Evolutionary conservation across 768 basidiomycete genomes (phyloP).

Genomic region (Basidioascus undulatus): DNA sequence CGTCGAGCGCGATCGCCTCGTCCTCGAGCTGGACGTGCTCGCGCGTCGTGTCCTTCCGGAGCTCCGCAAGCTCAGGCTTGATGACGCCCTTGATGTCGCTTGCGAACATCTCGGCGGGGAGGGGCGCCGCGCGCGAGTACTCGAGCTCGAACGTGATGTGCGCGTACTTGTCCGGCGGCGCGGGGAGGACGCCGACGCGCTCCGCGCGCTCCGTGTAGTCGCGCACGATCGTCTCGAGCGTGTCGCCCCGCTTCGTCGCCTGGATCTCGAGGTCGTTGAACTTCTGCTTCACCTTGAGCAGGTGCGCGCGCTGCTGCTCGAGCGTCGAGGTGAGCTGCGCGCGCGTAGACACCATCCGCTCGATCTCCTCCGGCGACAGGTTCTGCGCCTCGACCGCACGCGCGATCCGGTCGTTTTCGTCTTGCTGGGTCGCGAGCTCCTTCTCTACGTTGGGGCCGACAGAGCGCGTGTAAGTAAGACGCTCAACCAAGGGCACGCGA

Average conservation of each 20-base stretch:
- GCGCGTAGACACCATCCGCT: constrained; percentile 72
- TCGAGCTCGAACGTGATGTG: constrained; percentile 55
- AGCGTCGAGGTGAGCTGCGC: constrained; percentile 33
- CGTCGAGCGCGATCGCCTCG: constrained; percentile 53
- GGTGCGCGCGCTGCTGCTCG: constrained; percentile 51
- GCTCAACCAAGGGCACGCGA: too few species aligned
- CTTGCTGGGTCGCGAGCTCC: constrained; percentile 28
- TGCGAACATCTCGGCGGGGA: constrained; percentile 37
- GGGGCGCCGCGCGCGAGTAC: constrained; percentile 50
- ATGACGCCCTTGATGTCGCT: constrained; percentile 52
- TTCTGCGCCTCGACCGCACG: constrained; percentile 52
- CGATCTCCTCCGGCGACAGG: constrained; percentile 70
- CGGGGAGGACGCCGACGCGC: constrained; percentile 50
- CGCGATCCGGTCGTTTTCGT: background rate
- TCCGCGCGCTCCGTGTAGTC: constrained; percentile 52
- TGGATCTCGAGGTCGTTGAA: constrained; percentile 64
- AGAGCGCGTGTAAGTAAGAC: background rate
- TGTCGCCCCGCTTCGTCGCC: constrained; percentile 50
- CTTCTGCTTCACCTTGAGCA: constrained; percentile 42
- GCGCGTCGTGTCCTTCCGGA: constrained; percentile 46
- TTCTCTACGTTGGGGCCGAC: constrained; percentile 29
- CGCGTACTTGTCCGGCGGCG: constrained; percentile 42
- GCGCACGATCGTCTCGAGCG: constrained; percentile 59
- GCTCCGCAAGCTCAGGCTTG: constrained; percentile 45
- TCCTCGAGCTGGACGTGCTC: constrained; percentile 33